Percentiles rank a stretch among this genome's conserved stretches.
Conservation (phyloP, 1,284 basidiomycete genomes). For the Ustilago bromivora region DNA sequence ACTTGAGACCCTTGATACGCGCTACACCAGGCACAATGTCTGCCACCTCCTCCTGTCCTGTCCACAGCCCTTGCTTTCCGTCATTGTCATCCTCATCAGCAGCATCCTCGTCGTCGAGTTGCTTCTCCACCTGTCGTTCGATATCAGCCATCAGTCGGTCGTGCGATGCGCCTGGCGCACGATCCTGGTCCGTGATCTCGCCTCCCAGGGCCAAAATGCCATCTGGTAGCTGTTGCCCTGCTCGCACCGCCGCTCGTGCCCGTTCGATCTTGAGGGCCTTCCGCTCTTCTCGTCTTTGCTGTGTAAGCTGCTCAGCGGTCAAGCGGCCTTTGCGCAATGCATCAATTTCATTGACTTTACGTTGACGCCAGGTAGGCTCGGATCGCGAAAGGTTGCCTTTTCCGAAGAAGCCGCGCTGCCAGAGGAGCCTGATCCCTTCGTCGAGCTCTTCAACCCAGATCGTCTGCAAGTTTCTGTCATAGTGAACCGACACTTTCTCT, state of each 20-base stretch:
- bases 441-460: conserved; percentile 60
- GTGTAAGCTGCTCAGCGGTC: conserved; percentile 68
- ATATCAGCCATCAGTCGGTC: conserved; percentile 56
- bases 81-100: conserved; percentile 10
- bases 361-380: conserved; percentile 86
- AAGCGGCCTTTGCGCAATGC: conserved; percentile 71
- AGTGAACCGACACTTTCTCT: conserved; percentile 42
- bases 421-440: conserved; percentile 74
- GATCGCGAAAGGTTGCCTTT: conserved; percentile 93
- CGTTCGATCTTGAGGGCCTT: conserved; percentile 68
- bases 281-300: conserved; percentile 61
- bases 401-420: conserved; percentile 94
- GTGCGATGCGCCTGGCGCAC: conserved; percentile 43
- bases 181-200: conserved; percentile 68
- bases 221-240: conserved; percentile 64
- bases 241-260: conserved; percentile 64
- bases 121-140: conserved; percentile 51
- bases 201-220: conserved; percentile 65
- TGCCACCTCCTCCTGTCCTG: conserved; percentile 56
- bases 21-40: conserved; percentile 55
- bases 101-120: conserved; percentile 51
- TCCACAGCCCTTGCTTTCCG: conserved; percentile 35
- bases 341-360: conserved; percentile 67
- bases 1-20: conserved; percentile 62
- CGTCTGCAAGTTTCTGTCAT: conserved; percentile 50